Percentiles rank a stretch among this genome's conserved stretches.
Evolutionary conservation across 2,329 filamentous ascomycete species (phyloP).

Genomic region (Alternaria sp.): DNA sequence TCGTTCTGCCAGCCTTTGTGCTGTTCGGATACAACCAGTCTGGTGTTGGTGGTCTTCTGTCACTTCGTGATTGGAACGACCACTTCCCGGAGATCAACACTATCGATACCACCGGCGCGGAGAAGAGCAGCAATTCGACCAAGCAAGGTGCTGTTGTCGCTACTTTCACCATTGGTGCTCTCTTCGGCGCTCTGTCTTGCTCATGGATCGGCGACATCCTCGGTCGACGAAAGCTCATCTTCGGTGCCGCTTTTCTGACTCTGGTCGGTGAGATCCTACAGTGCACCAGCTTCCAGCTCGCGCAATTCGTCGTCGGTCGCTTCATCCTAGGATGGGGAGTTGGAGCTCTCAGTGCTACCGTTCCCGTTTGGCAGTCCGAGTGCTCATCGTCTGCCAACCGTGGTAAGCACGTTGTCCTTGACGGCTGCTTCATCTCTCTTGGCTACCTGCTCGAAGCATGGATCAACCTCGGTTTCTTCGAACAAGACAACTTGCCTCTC

Average conservation of each 20-base stretch:
- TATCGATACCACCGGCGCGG: conserved; percentile 51
- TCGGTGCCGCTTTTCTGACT: conserved; percentile 51
- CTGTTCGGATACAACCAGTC: conserved; percentile 63
- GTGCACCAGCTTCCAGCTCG: conserved; percentile 55
- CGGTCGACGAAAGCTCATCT: conserved; percentile 57
- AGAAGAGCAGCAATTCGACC: conserved; percentile 56
- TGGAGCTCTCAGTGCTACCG: conserved; percentile 54
- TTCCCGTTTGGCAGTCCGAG: conserved; percentile 59
- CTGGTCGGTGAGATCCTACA: conserved; percentile 56
- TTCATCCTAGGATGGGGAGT: conserved; percentile 56
- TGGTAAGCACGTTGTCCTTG: conserved; percentile 53
- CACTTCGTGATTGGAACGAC: conserved; percentile 51
- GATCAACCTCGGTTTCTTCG: conserved; percentile 64
- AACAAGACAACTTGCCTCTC: conserved; percentile 65
- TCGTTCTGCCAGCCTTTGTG: conserved; percentile 55
- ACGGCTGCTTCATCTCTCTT: conserved; percentile 57
- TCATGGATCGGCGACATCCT: conserved; percentile 56
- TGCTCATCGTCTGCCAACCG: conserved; percentile 51
- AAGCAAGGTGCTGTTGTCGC: conserved; percentile 57
- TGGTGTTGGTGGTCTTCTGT: conserved; percentile 59
- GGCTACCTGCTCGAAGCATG: conserved; percentile 58
- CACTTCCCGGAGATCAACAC: conserved; percentile 62
- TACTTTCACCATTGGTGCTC: conserved; percentile 57
- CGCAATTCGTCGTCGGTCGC: conserved; percentile 58
- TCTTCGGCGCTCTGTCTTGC: conserved; percentile 57